phyloP scores from a whole-genome alignment of 1,284 basidiomycete genomes.

The Inonotus obliquus region DNA sequence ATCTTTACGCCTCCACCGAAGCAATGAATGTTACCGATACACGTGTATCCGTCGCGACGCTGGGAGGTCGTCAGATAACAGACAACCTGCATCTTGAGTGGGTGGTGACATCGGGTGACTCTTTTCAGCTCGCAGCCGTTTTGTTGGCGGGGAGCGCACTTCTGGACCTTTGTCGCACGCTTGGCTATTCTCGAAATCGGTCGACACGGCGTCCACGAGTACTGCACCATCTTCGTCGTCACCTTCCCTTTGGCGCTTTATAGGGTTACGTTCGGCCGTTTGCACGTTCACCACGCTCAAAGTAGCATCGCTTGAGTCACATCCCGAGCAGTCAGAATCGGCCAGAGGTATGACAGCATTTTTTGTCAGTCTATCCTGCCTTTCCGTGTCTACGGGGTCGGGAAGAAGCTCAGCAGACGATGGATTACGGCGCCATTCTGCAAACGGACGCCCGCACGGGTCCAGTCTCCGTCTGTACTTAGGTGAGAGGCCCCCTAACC shows the following conservation, averaged over 20 bases:
- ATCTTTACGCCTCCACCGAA: too few relatives aligned
- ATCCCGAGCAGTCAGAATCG: not conserved
- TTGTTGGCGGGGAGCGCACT: not conserved
- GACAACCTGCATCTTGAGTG: too few relatives aligned
- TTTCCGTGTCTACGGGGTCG: not conserved
- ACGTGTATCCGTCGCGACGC: too few relatives aligned
- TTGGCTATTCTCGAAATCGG: too few relatives aligned
- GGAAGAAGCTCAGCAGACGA: not conserved
- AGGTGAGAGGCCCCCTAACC: not conserved
- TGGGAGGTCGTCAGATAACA: too few relatives aligned
- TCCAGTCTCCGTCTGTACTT: slow-evolving; percentile 2
- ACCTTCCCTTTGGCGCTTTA: not conserved
- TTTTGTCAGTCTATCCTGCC: not conserved
- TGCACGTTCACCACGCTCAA: not conserved
- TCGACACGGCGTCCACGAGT: too few relatives aligned
- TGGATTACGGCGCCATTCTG: slow-evolving; percentile 3
- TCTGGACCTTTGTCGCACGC: too few relatives aligned
- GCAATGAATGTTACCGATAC: too few relatives aligned
- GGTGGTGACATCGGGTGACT: too few relatives aligned
- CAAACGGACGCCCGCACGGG: not conserved
- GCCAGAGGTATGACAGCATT: not conserved
- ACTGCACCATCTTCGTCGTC: not conserved
- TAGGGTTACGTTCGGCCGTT: not conserved
- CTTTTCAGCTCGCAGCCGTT: not conserved
- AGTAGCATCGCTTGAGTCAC: not conserved